A percentile compares a stretch with the other conserved stretches of the same genome.
Evolutionary conservation across 768 basidiomycete species (phyloP).

Genomic region (Dendrothele bispora): DNA sequence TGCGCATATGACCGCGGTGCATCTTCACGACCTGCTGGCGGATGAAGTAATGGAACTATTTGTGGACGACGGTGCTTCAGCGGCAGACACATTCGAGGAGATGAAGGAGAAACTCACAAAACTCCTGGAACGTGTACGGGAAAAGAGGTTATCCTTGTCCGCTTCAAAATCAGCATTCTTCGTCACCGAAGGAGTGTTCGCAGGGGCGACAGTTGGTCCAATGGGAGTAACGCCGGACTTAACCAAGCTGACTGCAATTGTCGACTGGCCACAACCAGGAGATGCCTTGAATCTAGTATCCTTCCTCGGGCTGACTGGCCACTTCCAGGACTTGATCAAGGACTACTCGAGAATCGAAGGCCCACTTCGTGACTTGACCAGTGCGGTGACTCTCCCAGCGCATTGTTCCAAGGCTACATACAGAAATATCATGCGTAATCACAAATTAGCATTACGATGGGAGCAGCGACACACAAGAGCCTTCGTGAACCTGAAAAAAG

Average conservation of each 20-base stretch:
- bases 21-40: constrained; percentile 25
- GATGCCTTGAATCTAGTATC: constrained; percentile 25
- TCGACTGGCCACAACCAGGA: constrained; percentile 30
- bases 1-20: constrained; percentile 22
- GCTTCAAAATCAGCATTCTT: constrained; percentile 34
- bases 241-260: constrained; percentile 36
- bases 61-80: constrained; percentile 36
- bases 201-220: constrained; percentile 30
- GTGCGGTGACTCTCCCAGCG: constrained; percentile 17
- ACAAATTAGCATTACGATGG: constrained; percentile 16
- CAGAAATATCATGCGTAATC: constrained; percentile 18
- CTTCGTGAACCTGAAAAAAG: constrained; percentile 23
- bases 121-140: constrained; percentile 26
- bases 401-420: constrained; percentile 22
- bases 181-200: constrained; percentile 34
- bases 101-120: constrained; percentile 20
- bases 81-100: constrained; percentile 30
- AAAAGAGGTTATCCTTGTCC: constrained; percentile 31
- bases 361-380: constrained; percentile 29
- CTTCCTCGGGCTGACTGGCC: constrained; percentile 35
- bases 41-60: constrained; percentile 28
- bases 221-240: constrained; percentile 34
- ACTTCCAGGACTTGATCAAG: constrained; percentile 32
- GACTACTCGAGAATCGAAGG: constrained; percentile 30
- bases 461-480: constrained; percentile 15